phyloP scores from a whole-genome alignment of 805 yeast genomes.

The Lachancea sp. region DNA sequence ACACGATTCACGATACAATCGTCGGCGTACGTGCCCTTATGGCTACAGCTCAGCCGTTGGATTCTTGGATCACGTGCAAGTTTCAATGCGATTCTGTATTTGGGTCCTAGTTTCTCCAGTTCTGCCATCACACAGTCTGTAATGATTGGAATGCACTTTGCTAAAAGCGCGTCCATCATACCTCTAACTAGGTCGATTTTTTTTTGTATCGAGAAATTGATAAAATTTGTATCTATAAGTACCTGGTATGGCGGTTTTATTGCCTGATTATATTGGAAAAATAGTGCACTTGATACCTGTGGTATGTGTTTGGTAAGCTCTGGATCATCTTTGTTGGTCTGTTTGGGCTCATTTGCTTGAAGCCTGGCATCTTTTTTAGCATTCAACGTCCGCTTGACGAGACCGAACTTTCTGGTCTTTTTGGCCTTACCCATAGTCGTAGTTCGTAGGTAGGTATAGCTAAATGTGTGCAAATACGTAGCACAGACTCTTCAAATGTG shows the following conservation, averaged over 20 bases:
- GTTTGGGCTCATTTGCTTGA: slow-evolving; percentile 37
- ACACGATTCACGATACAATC: slow-evolving; percentile 93
- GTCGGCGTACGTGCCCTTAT: slow-evolving; percentile 96
- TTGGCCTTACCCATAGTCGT: slow-evolving; percentile 85
- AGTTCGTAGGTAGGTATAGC: background rate
- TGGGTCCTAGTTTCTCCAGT: slow-evolving; percentile 91
- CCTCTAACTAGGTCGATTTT: slow-evolving; percentile 93
- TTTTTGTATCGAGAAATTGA: slow-evolving; percentile 93
- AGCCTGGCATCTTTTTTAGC: slow-evolving; percentile 60
- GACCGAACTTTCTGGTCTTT: slow-evolving; percentile 95
- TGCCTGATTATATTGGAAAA: slow-evolving; percentile 89
- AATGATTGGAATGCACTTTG: slow-evolving; percentile 90
- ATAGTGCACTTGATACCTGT: slow-evolving; percentile 91
- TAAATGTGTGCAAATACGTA: too few species aligned
- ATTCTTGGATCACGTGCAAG: slow-evolving; percentile 93
- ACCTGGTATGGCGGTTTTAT: slow-evolving; percentile 98
- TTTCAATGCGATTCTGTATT: slow-evolving; percentile 84
- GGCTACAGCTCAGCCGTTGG: slow-evolving; percentile 78
- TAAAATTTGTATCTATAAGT: slow-evolving; percentile 91
- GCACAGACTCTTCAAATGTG: too few species aligned
- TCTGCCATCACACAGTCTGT: slow-evolving; percentile 99
- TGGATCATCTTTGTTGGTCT: slow-evolving; percentile 52
- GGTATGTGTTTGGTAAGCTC: slow-evolving; percentile 74
- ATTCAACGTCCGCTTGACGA: slow-evolving; percentile 73
- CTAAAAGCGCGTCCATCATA: slow-evolving; percentile 91